Evolutionary conservation across 495 filamentous ascomycete genomes (phyloP), one percentile per base, ranked within the genome.

Genomic region (Evansstolkia leycettana): DNA sequence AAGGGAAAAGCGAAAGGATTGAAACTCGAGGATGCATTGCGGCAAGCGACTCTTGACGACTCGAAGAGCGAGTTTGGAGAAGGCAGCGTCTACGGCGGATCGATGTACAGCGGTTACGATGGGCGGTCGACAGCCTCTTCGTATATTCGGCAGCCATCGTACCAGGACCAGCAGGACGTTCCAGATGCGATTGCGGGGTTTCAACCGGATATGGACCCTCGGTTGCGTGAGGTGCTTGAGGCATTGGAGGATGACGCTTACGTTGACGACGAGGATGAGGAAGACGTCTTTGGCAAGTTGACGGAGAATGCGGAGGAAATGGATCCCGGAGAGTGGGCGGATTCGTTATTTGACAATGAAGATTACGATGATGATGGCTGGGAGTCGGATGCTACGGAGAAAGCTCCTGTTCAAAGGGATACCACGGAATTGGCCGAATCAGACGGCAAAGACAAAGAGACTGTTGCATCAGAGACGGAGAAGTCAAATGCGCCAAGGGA

Each of bases 171-270:
- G 58, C 89, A 95, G 60, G 73, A 95, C 48, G 62, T 95, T 6
- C 92, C 89, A 0, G 92, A 96, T 65, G 78, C 69, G 7, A 76
- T 99, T 46, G 77, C 78, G 1, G 92, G 92, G 0, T 95, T 99
- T 52, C 80, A 95, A 57, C 92, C 92, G 2, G 86, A 96, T 51
- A 99, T 99, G 92, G 92, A 99, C 57, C 89, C 87, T 3, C 69
- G 92, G 14, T 55, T 99, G 41, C 72, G 92, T 14, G 92, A 99
- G 58, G 86, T 85, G 2, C 57, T 99, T 37, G 89, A 95, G 55
- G 92, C 92, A 2, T 63, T 99, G 19, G 90, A 99, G 45, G 92
- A 99, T 42, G 90, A 96, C 24, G 88, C 80, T 5, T 99, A 84
- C 57, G 88, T 99, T 0, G 90, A 96, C 39, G 84, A 90, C 12